phyloP scores from a whole-genome alignment of 2,329 filamentous ascomycete species.

The Capronia americana region DNA sequence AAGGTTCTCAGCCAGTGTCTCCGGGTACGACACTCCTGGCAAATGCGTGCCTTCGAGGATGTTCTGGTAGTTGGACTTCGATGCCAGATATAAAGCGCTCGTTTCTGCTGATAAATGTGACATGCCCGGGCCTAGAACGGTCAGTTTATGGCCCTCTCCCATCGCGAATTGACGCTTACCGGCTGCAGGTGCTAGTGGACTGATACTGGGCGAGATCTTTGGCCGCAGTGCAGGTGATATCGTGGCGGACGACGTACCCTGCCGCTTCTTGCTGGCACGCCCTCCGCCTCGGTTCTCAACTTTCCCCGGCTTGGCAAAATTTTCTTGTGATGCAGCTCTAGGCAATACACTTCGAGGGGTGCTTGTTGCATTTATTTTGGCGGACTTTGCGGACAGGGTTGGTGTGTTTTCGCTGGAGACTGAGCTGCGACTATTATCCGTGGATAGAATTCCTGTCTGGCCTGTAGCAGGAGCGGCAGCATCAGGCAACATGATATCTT shows the following conservation, averaged over 20 bases:
- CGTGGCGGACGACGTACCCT: constrained; percentile 74
- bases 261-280: constrained; percentile 70
- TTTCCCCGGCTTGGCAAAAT: constrained; percentile 43
- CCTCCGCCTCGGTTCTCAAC: constrained; percentile 44
- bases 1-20: constrained; percentile 87
- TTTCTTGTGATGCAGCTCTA: constrained; percentile 48
- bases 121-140: constrained; percentile 34
- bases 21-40: constrained; percentile 88
- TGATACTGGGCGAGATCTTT: constrained; percentile 92
- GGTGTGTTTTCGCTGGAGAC: constrained; percentile 62
- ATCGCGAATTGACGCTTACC: constrained; percentile 54
- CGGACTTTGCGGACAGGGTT: constrained; percentile 67
- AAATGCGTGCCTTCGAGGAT: constrained; percentile 92
- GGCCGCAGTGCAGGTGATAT: constrained; percentile 85
- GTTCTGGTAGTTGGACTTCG: constrained; percentile 98
- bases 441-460: constrained; percentile 54
- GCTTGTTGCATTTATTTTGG: constrained; percentile 64
- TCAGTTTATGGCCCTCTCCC: constrained; percentile 35
- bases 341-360: constrained; percentile 39
- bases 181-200: constrained; percentile 79
- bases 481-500: constrained; percentile 76
- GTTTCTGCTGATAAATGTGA: constrained; percentile 61
- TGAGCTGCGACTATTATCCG: constrained; percentile 52
- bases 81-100: constrained; percentile 78
- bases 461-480: constrained; percentile 62